Percentiles rank a stretch among this genome's conserved stretches.
Evolutionary conservation across 306 rosid genomes (phyloP).

Genomic region (Luffa acutangula): DNA sequence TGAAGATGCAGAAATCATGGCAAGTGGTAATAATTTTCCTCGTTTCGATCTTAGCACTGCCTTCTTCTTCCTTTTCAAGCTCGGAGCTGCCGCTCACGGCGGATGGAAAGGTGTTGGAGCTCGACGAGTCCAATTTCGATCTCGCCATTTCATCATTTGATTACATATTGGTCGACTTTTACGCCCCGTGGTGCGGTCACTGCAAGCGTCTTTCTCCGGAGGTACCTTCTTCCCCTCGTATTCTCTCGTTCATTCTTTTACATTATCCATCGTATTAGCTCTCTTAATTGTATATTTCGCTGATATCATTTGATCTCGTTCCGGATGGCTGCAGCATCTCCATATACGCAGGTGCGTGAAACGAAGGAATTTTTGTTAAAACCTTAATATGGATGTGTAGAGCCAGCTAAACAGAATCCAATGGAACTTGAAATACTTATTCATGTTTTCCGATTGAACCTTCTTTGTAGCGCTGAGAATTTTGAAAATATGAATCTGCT

Average conservation of each 20-base stretch:
- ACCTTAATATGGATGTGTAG: neutral
- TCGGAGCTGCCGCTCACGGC: slow-evolving; percentile 13
- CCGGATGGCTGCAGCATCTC: neutral
- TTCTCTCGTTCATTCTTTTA: neutral
- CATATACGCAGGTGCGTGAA: neutral
- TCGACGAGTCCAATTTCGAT: slow-evolving; percentile 85
- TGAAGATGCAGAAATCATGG: slow-evolving; percentile 8
- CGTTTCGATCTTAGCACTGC: neutral
- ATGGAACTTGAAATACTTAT: neutral
- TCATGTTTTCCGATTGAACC: neutral
- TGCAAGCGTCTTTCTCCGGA: slow-evolving; percentile 97
- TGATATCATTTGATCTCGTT: neutral
- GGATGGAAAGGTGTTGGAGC: slow-evolving; percentile 71
- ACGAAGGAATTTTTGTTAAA: neutral
- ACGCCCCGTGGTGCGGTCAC: slow-evolving; percentile 99
- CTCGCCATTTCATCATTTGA: slow-evolving; percentile 68
- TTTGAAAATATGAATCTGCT: neutral
- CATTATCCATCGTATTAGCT: neutral
- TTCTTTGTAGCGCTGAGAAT: neutral
- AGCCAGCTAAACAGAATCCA: neutral
- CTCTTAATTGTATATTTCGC: neutral
- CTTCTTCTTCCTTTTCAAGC: slow-evolving; percentile 4
- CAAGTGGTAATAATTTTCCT: neutral
- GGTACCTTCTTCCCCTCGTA: slow-evolving; percentile 25
- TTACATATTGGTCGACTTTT: slow-evolving; percentile 71